These are phyloP conservation scores for Diaporthe destruens DNA, from an alignment of 2,329 filamentous ascomycete genomes.

Conservation along the genomic window DNA sequence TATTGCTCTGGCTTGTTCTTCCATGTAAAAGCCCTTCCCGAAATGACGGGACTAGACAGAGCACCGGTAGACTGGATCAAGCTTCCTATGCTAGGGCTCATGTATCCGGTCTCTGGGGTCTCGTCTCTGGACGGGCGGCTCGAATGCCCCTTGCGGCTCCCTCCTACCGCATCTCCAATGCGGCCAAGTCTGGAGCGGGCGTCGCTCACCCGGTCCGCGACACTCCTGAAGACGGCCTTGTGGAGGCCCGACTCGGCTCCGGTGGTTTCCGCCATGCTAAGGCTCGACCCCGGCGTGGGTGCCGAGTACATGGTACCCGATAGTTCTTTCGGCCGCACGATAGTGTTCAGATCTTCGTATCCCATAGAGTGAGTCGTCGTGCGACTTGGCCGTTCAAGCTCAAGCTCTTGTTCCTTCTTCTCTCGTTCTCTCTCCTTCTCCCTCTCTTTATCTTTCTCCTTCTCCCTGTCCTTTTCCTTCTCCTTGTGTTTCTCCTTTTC, in stretches of 20 bases:
- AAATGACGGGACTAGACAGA: constrained; percentile 55
- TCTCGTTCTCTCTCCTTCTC: constrained; percentile 33
- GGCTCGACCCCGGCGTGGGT: constrained; percentile 59
- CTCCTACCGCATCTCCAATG: constrained; percentile 87
- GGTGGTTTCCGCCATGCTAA: constrained; percentile 59
- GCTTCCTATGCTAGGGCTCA: constrained; percentile 52
- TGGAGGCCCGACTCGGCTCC: constrained; percentile 68
- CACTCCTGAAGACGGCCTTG: constrained; percentile 80
- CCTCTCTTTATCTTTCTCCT: constrained; percentile 30
- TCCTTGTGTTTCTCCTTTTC: constrained; percentile 38
- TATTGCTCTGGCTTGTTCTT: constrained; percentile 75
- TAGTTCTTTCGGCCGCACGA: constrained; percentile 61
- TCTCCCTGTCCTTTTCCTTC: constrained; percentile 37
- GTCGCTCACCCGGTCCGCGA: constrained; percentile 83
- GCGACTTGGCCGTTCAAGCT: constrained; percentile 40
- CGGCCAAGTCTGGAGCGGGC: constrained; percentile 85
- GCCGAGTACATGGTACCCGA: constrained; percentile 58
- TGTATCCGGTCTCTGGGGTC: constrained; percentile 53
- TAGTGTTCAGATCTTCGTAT: constrained; percentile 63
- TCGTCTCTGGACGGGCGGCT: constrained; percentile 71
- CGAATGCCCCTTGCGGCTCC: constrained; percentile 64
- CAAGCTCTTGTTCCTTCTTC: constrained; percentile 28
- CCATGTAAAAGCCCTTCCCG: constrained; percentile 70
- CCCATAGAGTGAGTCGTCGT: constrained; percentile 65
- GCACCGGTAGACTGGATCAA: constrained; percentile 53